These are phyloP conservation scores for Mollisiaceae sp. DNA, from an alignment of 2,329 filamentous ascomycete genomes.

Conservation along the genomic window DNA sequence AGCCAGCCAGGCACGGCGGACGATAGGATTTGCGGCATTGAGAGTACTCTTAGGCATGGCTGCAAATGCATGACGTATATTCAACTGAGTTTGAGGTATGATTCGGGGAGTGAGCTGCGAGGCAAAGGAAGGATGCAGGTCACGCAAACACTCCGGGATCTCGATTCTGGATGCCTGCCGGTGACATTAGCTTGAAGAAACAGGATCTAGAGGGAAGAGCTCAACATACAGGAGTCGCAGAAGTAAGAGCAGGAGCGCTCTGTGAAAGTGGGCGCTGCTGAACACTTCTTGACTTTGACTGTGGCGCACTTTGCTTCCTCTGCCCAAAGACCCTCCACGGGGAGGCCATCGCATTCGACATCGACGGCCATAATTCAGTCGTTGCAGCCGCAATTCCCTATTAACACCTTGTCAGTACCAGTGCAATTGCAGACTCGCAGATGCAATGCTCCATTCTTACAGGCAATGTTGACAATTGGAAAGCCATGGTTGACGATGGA, in stretches of 20 bases:
- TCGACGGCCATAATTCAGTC: constrained; percentile 50
- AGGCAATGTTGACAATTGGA: constrained; percentile 36
- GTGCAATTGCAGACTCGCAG: not conserved
- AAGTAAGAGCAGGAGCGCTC: constrained; percentile 9
- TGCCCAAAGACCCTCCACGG: constrained; percentile 44
- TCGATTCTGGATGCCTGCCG: constrained; percentile 23
- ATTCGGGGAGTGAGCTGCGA: constrained; percentile 25
- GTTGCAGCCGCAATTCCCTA: constrained; percentile 52
- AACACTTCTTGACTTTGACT: constrained; percentile 21
- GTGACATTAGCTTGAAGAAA: constrained; percentile 18
- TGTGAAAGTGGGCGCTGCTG: constrained; percentile 18
- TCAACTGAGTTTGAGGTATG: constrained; percentile 24
- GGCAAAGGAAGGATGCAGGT: constrained; percentile 27
- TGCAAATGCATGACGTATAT: constrained; percentile 24
- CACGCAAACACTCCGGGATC: constrained; percentile 30
- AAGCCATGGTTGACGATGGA: constrained; percentile 32
- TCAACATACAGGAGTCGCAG: constrained; percentile 20
- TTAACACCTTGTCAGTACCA: not conserved
- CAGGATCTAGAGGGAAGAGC: not conserved
- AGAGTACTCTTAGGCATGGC: constrained; percentile 33
- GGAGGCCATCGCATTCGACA: constrained; percentile 46
- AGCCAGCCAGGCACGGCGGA: constrained; percentile 24
- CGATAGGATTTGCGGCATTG: constrained; percentile 33
- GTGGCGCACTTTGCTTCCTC: constrained; percentile 23
- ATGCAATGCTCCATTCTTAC: constrained; percentile 27